Evolutionary conservation across 441 rosid species (phyloP).

Genomic region (Pelargonium citronellum): DNA sequence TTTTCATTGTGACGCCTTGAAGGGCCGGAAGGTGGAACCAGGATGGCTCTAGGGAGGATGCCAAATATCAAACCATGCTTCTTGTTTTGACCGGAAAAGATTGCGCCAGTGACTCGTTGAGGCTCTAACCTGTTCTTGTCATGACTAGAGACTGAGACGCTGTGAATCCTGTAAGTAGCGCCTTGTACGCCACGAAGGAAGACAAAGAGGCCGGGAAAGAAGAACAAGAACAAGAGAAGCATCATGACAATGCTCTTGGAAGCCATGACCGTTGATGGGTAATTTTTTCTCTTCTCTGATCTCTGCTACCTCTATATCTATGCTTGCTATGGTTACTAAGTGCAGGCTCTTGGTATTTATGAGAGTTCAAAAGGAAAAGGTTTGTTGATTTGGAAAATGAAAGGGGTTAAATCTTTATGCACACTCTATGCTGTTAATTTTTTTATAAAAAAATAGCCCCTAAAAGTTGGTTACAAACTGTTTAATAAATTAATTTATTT

Average conservation of each 20-base stretch:
- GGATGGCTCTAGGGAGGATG: constrained; percentile 17
- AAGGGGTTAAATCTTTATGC: too few relatives aligned
- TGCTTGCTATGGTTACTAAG: not conserved
- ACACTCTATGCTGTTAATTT: too few relatives aligned
- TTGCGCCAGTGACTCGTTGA: not conserved
- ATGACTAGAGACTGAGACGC: not conserved
- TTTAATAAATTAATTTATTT: too few relatives aligned
- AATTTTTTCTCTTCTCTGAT: not conserved
- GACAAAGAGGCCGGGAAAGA: not conserved
- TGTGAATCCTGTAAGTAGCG: not conserved
- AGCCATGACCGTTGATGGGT: not conserved
- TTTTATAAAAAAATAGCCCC: too few relatives aligned
- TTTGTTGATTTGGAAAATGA: not conserved
- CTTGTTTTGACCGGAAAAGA: not conserved
- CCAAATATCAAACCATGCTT: not conserved
- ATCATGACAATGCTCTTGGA: not conserved
- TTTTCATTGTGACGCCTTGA: constrained; percentile 34
- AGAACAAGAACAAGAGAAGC: not conserved
- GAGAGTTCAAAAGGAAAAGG: not conserved
- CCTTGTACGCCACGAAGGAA: not conserved
- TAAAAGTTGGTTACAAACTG: too few relatives aligned
- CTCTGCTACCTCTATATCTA: not conserved
- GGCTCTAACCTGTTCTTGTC: not conserved
- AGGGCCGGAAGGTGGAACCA: constrained; percentile 50
- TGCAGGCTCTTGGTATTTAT: not conserved